These are phyloP conservation scores for Suillus sp. DNA, from an alignment of 768 basidiomycete species.

Conservation along the genomic window DNA sequence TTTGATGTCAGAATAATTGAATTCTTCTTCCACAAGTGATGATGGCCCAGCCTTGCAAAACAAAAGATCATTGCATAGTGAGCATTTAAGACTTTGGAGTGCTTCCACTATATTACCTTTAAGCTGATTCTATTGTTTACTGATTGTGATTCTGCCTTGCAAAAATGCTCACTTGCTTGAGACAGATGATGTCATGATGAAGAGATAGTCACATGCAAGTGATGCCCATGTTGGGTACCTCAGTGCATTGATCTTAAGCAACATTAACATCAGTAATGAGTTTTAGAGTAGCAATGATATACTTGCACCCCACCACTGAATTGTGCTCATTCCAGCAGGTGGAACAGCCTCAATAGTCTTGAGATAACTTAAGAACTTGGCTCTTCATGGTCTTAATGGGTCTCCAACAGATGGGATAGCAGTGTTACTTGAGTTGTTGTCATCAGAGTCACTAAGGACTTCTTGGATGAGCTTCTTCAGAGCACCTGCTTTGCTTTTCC, in stretches of 20 bases:
- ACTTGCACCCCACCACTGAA: not conserved
- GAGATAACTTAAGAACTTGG: not conserved
- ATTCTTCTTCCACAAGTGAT: not conserved
- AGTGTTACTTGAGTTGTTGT: not conserved
- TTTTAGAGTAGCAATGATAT: slow-evolving; percentile 2
- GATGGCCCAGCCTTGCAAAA: not conserved
- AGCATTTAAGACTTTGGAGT: not conserved
- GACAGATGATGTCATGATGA: not conserved
- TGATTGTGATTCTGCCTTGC: not conserved
- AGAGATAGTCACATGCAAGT: not conserved
- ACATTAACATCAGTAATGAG: not conserved
- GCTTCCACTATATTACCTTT: not conserved
- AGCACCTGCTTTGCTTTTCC: slow-evolving; percentile 7
- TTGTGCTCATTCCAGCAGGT: not conserved
- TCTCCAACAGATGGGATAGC: not conserved
- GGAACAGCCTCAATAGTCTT: slow-evolving; percentile 1
- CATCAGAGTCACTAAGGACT: slow-evolving; percentile 14
- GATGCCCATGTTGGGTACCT: not conserved
- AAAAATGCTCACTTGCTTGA: not conserved
- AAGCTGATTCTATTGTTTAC: not conserved
- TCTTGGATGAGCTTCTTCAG: slow-evolving; percentile 3
- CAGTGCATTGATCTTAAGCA: not conserved
- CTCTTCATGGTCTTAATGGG: not conserved
- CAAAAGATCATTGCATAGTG: not conserved
- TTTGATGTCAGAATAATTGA: not conserved